Conservation (phyloP, 371 early-diverging fungal species). For the Nosema muscidifuracis region DNA sequence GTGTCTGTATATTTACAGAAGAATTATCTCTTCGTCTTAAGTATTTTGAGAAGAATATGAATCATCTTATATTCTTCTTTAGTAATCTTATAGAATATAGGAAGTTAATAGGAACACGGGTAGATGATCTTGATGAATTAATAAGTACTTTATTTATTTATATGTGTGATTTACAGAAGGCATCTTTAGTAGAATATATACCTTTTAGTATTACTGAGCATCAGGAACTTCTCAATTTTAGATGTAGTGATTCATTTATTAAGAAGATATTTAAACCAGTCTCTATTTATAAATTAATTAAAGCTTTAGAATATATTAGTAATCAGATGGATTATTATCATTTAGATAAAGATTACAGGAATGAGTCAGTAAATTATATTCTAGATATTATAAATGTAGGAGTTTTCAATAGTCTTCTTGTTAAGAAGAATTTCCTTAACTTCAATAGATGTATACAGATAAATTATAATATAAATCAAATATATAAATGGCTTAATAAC, state of each 20-base stretch:
- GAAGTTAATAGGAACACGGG: slow-evolving; percentile 2
- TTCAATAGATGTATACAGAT: slow-evolving; percentile 49
- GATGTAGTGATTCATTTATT: slow-evolving; percentile 24
- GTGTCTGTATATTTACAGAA: slow-evolving; percentile 4
- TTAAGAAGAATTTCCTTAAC: slow-evolving; percentile 42
- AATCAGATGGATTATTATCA: slow-evolving; percentile 34
- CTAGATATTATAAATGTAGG: slow-evolving; percentile 35
- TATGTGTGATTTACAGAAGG: slow-evolving; percentile 26
- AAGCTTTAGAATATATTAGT: slow-evolving; percentile 38
- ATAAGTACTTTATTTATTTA: slow-evolving; percentile 27
- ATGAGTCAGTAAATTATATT: slow-evolving; percentile 25
- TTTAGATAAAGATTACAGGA: slow-evolving; percentile 37
- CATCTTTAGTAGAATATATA: slow-evolving; percentile 1
- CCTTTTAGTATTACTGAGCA: slow-evolving; percentile 49
- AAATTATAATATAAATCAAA: slow-evolving; percentile 52
- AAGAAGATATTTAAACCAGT: slow-evolving; percentile 42
- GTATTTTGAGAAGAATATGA: slow-evolving; percentile 21
- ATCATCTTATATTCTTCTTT: slow-evolving; percentile 29
- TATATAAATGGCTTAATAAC: slow-evolving; percentile 38
- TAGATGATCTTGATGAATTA: slow-evolving; percentile 28
- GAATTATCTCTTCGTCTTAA: slow-evolving; percentile 13
- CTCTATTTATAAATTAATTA: slow-evolving; percentile 26
- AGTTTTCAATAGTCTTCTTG: slow-evolving; percentile 47
- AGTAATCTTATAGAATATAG: slow-evolving; percentile 47
- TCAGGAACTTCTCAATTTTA: slow-evolving; percentile 50